Conservation (phyloP, 129 eudicot genomes). For the Scalesia atractyloides region DNA sequence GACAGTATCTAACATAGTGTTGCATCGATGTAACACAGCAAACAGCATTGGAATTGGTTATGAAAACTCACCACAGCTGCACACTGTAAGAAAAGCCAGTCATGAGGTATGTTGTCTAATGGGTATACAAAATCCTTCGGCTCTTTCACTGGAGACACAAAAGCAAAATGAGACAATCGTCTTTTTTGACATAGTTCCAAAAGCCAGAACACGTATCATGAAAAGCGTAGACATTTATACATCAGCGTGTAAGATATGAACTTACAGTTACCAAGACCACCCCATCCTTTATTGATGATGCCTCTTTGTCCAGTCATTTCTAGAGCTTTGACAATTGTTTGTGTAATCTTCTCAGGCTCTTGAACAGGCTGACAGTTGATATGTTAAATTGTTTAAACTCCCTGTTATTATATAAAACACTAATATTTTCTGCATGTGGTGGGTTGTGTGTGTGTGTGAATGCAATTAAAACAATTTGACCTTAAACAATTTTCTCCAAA, state of each 20-base stretch:
- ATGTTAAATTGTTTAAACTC: background rate
- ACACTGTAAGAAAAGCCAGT: slow-evolving; percentile 98
- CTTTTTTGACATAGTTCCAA: background rate
- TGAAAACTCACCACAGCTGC: slow-evolving; percentile 82
- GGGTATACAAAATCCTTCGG: slow-evolving; percentile 80
- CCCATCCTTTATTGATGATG: slow-evolving; percentile 51
- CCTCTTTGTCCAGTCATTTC: slow-evolving; percentile 50
- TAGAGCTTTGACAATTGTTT: slow-evolving; percentile 77
- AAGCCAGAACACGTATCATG: slow-evolving; percentile 3
- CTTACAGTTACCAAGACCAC: slow-evolving; percentile 68
- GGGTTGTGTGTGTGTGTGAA: too few species aligned
- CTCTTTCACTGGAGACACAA: slow-evolving; percentile 68
- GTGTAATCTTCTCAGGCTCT: slow-evolving; percentile 92
- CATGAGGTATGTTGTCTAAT: slow-evolving; percentile 92
- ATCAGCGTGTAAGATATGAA: slow-evolving; percentile 16
- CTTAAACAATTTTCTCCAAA: background rate
- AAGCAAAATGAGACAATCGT: slow-evolving; percentile 4
- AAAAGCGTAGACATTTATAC: background rate
- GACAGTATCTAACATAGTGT: background rate
- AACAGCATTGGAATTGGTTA: slow-evolving; percentile 5
- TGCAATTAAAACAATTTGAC: too few species aligned
- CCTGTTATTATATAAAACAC: background rate
- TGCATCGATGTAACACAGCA: background rate
- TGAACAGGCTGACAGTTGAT: slow-evolving; percentile 79
- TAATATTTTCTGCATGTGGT: too few species aligned